Evolutionary conservation across 1,139 yeast genomes (phyloP).

Genomic region (Debaryomycetaceae sp.): DNA sequence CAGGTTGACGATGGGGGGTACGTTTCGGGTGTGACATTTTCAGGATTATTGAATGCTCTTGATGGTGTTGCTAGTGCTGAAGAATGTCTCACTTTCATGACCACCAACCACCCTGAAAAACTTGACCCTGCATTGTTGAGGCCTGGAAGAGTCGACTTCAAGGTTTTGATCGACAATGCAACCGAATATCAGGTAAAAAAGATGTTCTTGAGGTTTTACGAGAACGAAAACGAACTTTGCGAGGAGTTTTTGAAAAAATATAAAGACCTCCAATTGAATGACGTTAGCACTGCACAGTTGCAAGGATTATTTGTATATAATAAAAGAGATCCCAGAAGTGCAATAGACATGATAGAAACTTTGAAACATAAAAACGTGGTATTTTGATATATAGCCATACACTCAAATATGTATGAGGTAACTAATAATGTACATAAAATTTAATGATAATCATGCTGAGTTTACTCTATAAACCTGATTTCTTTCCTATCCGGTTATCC

Average conservation of each 20-base stretch:
- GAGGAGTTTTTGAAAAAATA: slow-evolving; percentile 57
- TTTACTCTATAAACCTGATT: too few relatives aligned
- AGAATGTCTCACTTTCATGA: slow-evolving; percentile 94
- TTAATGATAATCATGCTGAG: too few relatives aligned
- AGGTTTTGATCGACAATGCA: slow-evolving; percentile 81
- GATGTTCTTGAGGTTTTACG: slow-evolving; percentile 89
- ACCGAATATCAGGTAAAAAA: slow-evolving; percentile 70
- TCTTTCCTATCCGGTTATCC: too few relatives aligned
- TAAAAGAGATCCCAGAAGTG: slow-evolving; percentile 77
- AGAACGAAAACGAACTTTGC: slow-evolving; percentile 58
- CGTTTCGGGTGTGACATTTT: slow-evolving; percentile 85
- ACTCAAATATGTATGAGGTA: too few relatives aligned
- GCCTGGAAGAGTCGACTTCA: slow-evolving; percentile 93
- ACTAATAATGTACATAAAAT: too few relatives aligned
- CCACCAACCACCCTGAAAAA: slow-evolving; percentile 94
- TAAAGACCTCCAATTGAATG: slow-evolving; percentile 46
- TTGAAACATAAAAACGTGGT: slow-evolving; percentile 32
- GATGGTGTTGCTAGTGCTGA: slow-evolving; percentile 99
- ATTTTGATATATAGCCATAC: slow-evolving; percentile 14
- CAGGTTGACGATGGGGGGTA: slow-evolving; percentile 77
- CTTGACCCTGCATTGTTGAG: slow-evolving; percentile 82
- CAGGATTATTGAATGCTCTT: slow-evolving; percentile 87
- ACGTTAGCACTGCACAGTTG: slow-evolving; percentile 86
- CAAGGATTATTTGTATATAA: slow-evolving; percentile 95
- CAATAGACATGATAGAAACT: slow-evolving; percentile 61